Conservation (phyloP, 2,329 filamentous ascomycete species). For the Calonectria naviculata region DNA sequence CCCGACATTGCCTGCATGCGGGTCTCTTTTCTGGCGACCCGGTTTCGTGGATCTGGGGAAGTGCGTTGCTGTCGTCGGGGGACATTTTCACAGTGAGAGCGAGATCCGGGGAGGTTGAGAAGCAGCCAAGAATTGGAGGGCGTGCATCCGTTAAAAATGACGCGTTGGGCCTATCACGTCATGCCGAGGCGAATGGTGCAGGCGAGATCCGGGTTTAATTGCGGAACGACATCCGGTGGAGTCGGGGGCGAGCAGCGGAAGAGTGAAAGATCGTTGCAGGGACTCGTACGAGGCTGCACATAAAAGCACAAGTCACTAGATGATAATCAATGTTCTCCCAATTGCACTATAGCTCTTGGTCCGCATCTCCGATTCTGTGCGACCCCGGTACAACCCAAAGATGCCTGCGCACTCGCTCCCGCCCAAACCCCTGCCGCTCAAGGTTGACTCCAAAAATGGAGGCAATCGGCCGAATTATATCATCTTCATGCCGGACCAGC, state of each 20-base stretch:
- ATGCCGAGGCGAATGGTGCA: constrained; percentile 13
- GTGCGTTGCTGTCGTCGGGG: background rate
- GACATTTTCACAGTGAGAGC: constrained; percentile 1
- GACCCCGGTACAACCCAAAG: background rate
- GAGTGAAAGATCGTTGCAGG: background rate
- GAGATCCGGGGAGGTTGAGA: constrained; percentile 30
- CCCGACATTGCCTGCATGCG: constrained; percentile 38
- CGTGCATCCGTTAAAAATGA: constrained; percentile 11
- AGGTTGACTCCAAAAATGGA: constrained; percentile 40
- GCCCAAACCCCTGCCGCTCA: constrained; percentile 36
- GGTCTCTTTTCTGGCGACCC: constrained; percentile 8
- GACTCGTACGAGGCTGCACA: background rate
- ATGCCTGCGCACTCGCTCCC: constrained; percentile 29
- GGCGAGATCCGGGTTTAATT: constrained; percentile 17
- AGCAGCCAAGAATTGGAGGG: background rate
- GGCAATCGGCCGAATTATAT: constrained; percentile 48
- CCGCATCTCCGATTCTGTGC: background rate
- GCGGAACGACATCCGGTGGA: constrained; percentile 31
- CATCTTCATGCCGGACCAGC: constrained; percentile 61
- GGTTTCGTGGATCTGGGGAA: constrained; percentile 1
- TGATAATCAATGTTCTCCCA: background rate
- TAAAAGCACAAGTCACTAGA: background rate
- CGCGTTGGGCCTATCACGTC: constrained; percentile 22
- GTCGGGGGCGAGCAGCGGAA: too few relatives aligned
- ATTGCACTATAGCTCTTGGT: background rate